Evolutionary conservation across 768 basidiomycete genomes (phyloP), one percentile per base, ranked within the genome.

Genomic region (Pholiota molesta): DNA sequence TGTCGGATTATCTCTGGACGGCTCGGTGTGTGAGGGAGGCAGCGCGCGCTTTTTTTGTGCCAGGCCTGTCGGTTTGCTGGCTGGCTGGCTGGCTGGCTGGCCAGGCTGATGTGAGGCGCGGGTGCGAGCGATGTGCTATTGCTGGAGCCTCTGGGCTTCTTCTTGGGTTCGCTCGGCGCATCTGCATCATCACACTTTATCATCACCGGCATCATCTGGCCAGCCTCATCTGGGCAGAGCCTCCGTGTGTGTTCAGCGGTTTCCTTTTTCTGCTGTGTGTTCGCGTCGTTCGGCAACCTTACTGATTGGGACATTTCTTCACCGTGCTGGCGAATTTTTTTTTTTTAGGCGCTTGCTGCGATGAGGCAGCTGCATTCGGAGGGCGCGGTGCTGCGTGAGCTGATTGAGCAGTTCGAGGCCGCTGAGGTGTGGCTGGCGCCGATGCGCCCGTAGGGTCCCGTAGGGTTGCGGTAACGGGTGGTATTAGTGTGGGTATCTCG

Each of bases 381-480:
- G 74, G 84, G 86, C 51, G 84, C 89, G 39, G 92, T 96, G 45
- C 77, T 91, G 74, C 85, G 86, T 60, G 94, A 96, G 74, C 77
- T 99, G 79, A 92, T 94, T 75, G 91, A 94, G 76, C 92, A 96
- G 79, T 99, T 98, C 77, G 95, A 98, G 79, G 89, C 88, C 55
- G 97, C 97, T 16, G 94, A 99, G 75, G 87, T 86, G 62, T 98
- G 95, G 95, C 80, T 98, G 66, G 88, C 86, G 65, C 95, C 95
- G 64, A 94, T 94, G 92, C 79, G 92, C 69, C 92, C 92, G 68
- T 94, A 81, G 87, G n/a, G n/a, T n/a, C n/a, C n/a, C n/a, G n/a
- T n/a, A n/a, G n/a, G n/a, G 59, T 52, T 35, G 60, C 54, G 29
- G 33, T 10, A n/a, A 17, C 19, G 17, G 26, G 8, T 19, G 40